Evolutionary conservation across 129 eudicot species (phyloP).

Genomic region (Helichrysum umbraculigerum): DNA sequence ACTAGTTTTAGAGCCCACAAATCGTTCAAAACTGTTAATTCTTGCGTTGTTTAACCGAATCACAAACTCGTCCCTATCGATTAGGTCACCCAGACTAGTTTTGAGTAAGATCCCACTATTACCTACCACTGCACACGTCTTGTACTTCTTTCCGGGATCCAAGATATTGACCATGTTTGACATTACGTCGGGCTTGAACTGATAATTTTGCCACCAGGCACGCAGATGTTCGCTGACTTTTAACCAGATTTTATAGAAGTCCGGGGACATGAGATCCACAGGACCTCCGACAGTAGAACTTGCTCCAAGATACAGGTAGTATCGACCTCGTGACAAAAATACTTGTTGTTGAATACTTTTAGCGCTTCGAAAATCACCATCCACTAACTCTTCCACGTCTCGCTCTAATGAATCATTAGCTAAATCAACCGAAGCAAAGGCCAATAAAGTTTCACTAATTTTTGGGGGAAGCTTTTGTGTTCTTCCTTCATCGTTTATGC

Average conservation of each 20-base stretch:
- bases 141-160: neutral
- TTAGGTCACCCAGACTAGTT: slow-evolving; percentile 44
- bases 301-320: neutral
- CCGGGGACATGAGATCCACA: neutral
- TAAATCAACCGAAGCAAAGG: neutral
- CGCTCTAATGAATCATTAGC: neutral
- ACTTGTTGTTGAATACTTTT: neutral
- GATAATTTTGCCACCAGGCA: neutral
- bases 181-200: neutral
- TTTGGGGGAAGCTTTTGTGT: neutral
- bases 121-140: slow-evolving; percentile 2
- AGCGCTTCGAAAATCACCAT: neutral
- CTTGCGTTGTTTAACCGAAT: slow-evolving; percentile 86
- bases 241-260: neutral
- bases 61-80: slow-evolving; percentile 73
- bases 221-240: neutral
- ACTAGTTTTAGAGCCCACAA: slow-evolving; percentile 79
- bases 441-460: neutral
- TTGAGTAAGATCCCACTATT: slow-evolving; percentile 29
- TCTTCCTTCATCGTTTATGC: neutral
- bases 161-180: neutral
- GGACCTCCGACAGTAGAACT: neutral
- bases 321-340: neutral
- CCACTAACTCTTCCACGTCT: neutral
- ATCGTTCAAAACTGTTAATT: slow-evolving; percentile 39